Conservation (phyloP, 2,329 filamentous ascomycete species). For the Fusarium sp. region DNA sequence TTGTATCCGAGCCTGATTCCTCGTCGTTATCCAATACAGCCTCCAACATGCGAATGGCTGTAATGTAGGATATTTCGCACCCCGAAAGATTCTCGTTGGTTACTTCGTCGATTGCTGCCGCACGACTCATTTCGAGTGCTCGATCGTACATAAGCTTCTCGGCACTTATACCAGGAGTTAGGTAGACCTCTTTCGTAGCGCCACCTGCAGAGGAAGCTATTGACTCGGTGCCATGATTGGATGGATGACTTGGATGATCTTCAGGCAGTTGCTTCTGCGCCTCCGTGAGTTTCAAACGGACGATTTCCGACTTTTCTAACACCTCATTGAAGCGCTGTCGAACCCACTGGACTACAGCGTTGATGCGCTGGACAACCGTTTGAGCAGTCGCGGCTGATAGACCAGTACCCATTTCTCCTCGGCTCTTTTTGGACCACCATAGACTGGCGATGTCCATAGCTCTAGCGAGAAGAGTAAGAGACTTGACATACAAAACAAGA, state of each 20-base stretch:
- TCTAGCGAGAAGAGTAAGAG: conserved; percentile 87
- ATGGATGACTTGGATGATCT: conserved; percentile 88
- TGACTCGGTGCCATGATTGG: conserved; percentile 75
- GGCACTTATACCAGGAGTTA: conserved; percentile 90
- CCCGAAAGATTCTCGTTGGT: conserved; percentile 88
- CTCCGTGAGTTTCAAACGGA: conserved; percentile 88
- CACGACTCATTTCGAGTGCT: conserved; percentile 94
- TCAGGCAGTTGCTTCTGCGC: conserved; percentile 86
- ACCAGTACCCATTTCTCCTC: conserved; percentile 66
- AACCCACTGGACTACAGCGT: conserved; percentile 95
- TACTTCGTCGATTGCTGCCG: conserved; percentile 95
- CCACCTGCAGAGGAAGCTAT: conserved; percentile 69
- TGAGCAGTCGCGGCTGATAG: conserved; percentile 59
- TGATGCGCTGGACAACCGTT: conserved; percentile 78
- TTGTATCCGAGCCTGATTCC: conserved; percentile 53
- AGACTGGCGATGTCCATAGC: conserved; percentile 94
- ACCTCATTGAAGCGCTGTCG: conserved; percentile 96
- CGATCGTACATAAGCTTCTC: conserved; percentile 99
- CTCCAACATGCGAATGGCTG: conserved; percentile 94
- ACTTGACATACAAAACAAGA: conserved; percentile 95
- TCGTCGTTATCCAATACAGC: conserved; percentile 91
- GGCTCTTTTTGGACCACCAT: conserved; percentile 88
- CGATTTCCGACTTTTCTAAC: conserved; percentile 93
- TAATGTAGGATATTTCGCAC: conserved; percentile 93
- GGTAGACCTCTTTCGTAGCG: conserved; percentile 81